Base-by-base conservation (phyloP, 495 filamentous ascomycete genomes). In the Neurospora sp. region DNA sequence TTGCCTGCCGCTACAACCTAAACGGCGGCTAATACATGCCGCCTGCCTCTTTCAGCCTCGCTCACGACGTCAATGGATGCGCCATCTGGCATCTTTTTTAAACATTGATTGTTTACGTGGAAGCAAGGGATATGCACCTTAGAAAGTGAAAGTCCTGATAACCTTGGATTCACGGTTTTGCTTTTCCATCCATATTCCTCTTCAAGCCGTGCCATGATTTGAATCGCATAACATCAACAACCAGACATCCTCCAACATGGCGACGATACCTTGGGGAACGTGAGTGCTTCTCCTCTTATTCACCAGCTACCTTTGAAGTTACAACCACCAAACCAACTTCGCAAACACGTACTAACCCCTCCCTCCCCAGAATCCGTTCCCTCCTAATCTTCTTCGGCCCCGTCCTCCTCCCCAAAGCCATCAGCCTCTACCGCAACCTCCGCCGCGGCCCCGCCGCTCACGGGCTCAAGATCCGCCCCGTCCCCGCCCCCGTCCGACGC, bases 321-420 rank as follows among this genome's bases (percentile, higher is more conserved):
- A 8, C 70, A 65, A 17, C 27, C 37, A n/a, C 22, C 8, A 69
- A 22, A 20, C 31, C 9, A 68, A 71, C 22, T 3, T 17, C 40
- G 40, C 72, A 38, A 53, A 74, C 69, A 0, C 1, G 0, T 37
- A 44, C 74, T 73, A 75, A 77, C 70, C 22, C 22, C 6, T 22
- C 38, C 12, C 20, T 17, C 35, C 4, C 9, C 75, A 94, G 91
- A 70, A 84, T 93, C 81, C 91, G 93, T 78, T 92, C 91, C 74
- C 85, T 97, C 79, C 82, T 93, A 76, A 85, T 97, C 80, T 90
- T 96, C 84, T 91, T 98, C 81, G 95, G 88, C 0, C 94, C 95
- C n/a, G 82, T 96, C 70, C 80, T 97, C 73, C 82, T 98, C 69
- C 92, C 92, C 40, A 90, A 91, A 70, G 81, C 88, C 69, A 84